Evolutionary conservation across 2,329 filamentous ascomycete species (phyloP).

Genomic region (Ophiosphaerella herpotricha): DNA sequence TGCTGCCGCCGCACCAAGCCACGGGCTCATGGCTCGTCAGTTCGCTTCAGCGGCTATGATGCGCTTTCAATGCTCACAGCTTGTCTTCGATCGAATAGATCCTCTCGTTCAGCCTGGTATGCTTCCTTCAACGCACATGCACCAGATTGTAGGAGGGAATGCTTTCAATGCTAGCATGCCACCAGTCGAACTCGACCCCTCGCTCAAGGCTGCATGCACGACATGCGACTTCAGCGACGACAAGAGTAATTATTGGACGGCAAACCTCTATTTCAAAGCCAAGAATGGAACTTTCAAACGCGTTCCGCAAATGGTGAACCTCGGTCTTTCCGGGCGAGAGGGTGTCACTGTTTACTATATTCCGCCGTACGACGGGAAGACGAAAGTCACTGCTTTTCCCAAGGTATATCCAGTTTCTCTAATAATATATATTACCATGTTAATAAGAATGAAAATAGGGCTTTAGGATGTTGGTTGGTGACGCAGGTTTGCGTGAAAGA

Average conservation of each 20-base stretch:
- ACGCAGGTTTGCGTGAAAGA: conserved; percentile 21
- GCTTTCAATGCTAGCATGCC: conserved; percentile 33
- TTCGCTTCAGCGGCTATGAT: conserved; percentile 34
- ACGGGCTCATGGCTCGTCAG: conserved; percentile 26
- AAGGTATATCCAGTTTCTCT: not conserved
- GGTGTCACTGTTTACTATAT: conserved; percentile 39
- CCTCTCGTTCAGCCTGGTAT: conserved; percentile 27
- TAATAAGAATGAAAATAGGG: conserved; percentile 5
- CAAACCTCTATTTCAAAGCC: conserved; percentile 33
- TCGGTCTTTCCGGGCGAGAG: conserved; percentile 26
- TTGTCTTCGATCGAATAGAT: conserved; percentile 27
- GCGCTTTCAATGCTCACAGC: conserved; percentile 27
- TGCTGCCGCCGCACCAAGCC: conserved; percentile 17
- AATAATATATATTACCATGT: too few species aligned
- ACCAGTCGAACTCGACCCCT: conserved; percentile 22
- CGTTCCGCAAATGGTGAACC: conserved; percentile 35
- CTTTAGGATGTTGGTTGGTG: conserved; percentile 36
- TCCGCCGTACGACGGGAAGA: conserved; percentile 36
- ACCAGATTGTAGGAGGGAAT: conserved; percentile 37
- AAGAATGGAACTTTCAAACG: conserved; percentile 35
- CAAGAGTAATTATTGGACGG: conserved; percentile 32
- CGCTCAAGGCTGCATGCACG: conserved; percentile 23
- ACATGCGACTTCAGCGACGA: conserved; percentile 31
- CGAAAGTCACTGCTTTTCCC: conserved; percentile 42
- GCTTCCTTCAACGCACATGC: conserved; percentile 23